phyloP scores from a whole-genome alignment of 2,329 filamentous ascomycete species.

The Pseudogymnoascus sp. region DNA sequence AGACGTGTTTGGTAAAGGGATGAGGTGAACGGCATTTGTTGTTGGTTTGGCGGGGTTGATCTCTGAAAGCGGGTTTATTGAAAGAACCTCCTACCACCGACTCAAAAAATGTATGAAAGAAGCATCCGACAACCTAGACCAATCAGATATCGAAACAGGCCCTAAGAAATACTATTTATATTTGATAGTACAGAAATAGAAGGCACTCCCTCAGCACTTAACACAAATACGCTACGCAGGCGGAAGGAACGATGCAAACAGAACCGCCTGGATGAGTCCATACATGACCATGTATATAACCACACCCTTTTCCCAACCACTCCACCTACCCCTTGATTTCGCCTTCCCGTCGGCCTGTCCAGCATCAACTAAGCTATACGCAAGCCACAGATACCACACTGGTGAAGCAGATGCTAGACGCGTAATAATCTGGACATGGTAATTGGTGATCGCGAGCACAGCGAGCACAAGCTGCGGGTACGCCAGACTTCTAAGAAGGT shows the following conservation, averaged over 20 bases:
- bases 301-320: conserved; percentile 14
- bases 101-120: neutral
- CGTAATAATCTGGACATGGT: conserved; percentile 92
- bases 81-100: neutral
- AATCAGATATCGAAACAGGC: neutral
- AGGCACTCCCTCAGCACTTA: neutral
- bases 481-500: conserved; percentile 44
- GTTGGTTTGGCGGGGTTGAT: neutral
- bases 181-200: neutral
- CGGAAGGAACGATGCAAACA: conserved; percentile 87
- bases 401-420: conserved; percentile 82
- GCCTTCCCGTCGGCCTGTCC: neutral
- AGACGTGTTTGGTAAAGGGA: neutral
- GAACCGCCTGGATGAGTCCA: conserved; percentile 67
- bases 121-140: neutral
- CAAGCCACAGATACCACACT: conserved; percentile 80
- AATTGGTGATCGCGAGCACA: conserved; percentile 63
- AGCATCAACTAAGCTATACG: conserved; percentile 34
- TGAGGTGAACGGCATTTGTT: neutral
- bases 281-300: conserved; percentile 68
- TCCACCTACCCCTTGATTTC: conserved; percentile 22
- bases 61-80: neutral
- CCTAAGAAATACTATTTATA: neutral
- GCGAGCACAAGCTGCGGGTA: conserved; percentile 66
- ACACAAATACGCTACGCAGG: conserved; percentile 53